These are phyloP conservation scores for Massarina eburnea DNA, from an alignment of 2,329 filamentous ascomycete genomes.

Conservation along the genomic window DNA sequence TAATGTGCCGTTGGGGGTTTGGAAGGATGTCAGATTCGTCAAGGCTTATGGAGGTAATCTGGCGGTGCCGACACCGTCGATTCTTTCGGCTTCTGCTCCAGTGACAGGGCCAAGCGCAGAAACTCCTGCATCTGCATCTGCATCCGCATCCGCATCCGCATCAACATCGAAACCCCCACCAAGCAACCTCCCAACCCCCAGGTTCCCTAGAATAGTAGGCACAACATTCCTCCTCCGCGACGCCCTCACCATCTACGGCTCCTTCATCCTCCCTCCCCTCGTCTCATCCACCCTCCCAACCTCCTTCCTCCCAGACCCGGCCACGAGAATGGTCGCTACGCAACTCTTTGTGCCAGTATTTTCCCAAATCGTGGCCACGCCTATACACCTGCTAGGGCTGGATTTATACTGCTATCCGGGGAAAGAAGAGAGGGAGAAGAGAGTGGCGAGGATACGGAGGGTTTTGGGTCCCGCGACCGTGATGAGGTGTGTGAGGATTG, in stretches of 20 bases:
- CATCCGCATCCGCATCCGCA: too few relatives aligned
- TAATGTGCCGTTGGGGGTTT: constrained; percentile 30
- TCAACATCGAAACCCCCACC: constrained; percentile 1
- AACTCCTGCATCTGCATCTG: too few relatives aligned
- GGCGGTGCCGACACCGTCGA: background rate
- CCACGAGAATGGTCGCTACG: constrained; percentile 21
- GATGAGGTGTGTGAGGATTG: constrained; percentile 30
- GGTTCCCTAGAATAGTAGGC: constrained; percentile 17
- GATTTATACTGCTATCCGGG: constrained; percentile 22
- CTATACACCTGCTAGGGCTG: constrained; percentile 28
- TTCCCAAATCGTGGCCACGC: constrained; percentile 30
- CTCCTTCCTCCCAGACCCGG: constrained; percentile 15
- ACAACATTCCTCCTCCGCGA: constrained; percentile 32
- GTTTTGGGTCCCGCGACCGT: constrained; percentile 22
- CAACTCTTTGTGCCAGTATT: constrained; percentile 32
- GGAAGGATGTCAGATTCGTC: constrained; percentile 34
- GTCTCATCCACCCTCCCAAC: constrained; percentile 21
- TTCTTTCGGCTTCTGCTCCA: too few relatives aligned
- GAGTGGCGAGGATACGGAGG: constrained; percentile 16
- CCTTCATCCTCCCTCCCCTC: constrained; percentile 30
- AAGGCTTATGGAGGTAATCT: constrained; percentile 21
- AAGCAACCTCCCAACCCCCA: constrained; percentile 6
- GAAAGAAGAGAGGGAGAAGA: constrained; percentile 4
- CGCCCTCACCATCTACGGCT: constrained; percentile 34
- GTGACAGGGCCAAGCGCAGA: too few relatives aligned